These are phyloP conservation scores for Pythium volutum DNA, from an alignment of 352 stramenopile species.

Conservation along the genomic window DNA sequence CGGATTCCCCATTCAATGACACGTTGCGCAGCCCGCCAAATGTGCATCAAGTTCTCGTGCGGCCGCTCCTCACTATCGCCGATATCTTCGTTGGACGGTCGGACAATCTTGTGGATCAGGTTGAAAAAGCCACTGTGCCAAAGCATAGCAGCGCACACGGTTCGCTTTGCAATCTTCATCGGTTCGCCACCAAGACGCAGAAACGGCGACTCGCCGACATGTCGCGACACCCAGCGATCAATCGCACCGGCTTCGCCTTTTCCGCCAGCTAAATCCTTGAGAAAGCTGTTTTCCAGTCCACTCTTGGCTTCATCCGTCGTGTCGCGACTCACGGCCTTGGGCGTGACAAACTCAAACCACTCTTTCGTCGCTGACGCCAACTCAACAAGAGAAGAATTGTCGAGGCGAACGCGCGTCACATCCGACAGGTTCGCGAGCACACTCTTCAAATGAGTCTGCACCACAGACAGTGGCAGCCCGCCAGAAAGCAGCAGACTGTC, in stretches of 20 bases:
- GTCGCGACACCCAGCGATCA: conserved; percentile 77
- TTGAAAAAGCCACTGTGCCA: conserved; percentile 82
- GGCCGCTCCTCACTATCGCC: conserved; percentile 70
- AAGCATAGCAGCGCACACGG: conserved; percentile 85
- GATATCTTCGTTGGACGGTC: conserved; percentile 29
- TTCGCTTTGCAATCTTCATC: conserved; percentile 86
- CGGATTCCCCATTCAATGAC: conserved; percentile 89
- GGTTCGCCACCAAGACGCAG: conserved; percentile 70
- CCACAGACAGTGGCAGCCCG: conserved; percentile 51
- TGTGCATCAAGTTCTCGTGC: conserved; percentile 88
- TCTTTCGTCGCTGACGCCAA: conserved; percentile 44
- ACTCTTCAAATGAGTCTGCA: conserved; percentile 66
- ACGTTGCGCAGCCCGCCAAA: conserved; percentile 84
- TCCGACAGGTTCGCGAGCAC: conserved; percentile 44
- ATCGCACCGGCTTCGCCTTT: conserved; percentile 49
- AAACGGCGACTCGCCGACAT: conserved; percentile 84
- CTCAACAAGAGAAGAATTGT: conserved; percentile 2
- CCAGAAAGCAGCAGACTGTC: conserved; percentile 68
- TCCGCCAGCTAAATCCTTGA: conserved; percentile 71
- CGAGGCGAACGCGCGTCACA: conserved; percentile 27
- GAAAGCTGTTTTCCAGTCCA: conserved; percentile 36
- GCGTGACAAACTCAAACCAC: conserved; percentile 62
- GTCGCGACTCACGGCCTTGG: conserved; percentile 34
- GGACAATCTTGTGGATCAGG: conserved; percentile 53
- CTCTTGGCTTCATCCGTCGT: conserved; percentile 9